Base-by-base conservation (phyloP, 106 monocot genomes). In the Posidonia australis region DNA sequence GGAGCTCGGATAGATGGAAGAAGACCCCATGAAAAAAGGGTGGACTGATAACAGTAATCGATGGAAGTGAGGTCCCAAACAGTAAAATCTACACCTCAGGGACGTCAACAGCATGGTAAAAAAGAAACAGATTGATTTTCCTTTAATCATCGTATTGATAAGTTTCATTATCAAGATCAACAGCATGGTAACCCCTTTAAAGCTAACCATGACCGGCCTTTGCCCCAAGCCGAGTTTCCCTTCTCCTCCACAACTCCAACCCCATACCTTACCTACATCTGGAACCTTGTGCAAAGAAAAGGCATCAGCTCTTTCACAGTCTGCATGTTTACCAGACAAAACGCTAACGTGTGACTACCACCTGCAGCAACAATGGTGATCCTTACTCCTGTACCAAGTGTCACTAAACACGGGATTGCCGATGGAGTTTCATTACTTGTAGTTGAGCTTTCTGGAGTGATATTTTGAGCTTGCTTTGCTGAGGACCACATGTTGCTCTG, bases 171-270 rank as follows among this genome's bases (percentile, higher is more conserved):
- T 16, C 49, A 49, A 49, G 16, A 19, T 5, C 49, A 18, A 49
- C n/a, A 49, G 19, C 49, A 6, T 49, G 13, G 16, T 18, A 49
- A 9, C 16, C 6, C n/a, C 9, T 49, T 49, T 49, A 19, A 49
- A 49, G n/a, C 47, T 48, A 48, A 13, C 47, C 13, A 13, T 18
- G 47, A 48, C n/a, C n/a, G 47, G n/a, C n/a, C 47, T 48, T 48
- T 48, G n/a, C 14, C 86, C 90, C 64, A 90, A 72, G 49, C 90
- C 90, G 66, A 90, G 90, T 54, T 90, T 86, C 23, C 90, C 90
- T 74, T 90, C 90, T 20, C 90, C 86, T 68, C 90, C 86, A 78
- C 83, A 90, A 22, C 90, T 86, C 90, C 90, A 90, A 76, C 90
- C 83, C 90, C 90, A 90, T 20, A 83, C 86, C 55, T 86, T 80